A percentile compares a stretch with the other conserved stretches of the same genome.
Evolutionary conservation across 768 basidiomycete genomes (phyloP).

Genomic region (Termitomyces sp.): DNA sequence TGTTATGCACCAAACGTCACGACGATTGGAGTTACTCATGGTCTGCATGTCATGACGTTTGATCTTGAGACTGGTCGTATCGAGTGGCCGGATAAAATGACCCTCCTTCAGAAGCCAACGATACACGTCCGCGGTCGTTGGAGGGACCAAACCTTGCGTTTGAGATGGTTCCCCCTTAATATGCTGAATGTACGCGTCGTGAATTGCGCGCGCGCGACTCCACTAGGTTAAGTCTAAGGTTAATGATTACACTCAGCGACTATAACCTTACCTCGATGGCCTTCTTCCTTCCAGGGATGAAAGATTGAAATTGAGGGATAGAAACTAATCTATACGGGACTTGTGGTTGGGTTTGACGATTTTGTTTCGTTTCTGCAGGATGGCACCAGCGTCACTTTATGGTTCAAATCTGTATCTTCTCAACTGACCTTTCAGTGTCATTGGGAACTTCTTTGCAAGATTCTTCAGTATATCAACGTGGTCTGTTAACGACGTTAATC

Average conservation of each 20-base stretch:
- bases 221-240: constrained; percentile 25
- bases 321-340: constrained; percentile 37
- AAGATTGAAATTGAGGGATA: constrained; percentile 26
- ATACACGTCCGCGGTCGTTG: constrained; percentile 39
- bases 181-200: constrained; percentile 29
- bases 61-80: not conserved
- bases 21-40: not conserved
- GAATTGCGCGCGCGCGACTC: constrained; percentile 40
- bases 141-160: constrained; percentile 14
- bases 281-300: constrained; percentile 40
- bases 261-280: constrained; percentile 39
- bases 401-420: not conserved
- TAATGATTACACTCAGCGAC: not conserved
- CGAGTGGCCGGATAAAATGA: constrained; percentile 23
- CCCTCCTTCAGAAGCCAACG: constrained; percentile 39
- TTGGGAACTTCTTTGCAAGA: constrained; percentile 32
- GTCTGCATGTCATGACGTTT: constrained; percentile 1
- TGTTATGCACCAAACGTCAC: constrained; percentile 23
- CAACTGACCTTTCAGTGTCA: constrained; percentile 33
- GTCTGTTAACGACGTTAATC: constrained; percentile 1
- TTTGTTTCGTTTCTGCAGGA: constrained; percentile 20
- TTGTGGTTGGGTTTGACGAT: constrained; percentile 14
- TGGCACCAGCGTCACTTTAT: not conserved
- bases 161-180: constrained; percentile 9
- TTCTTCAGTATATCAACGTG: constrained; percentile 24